These are phyloP conservation scores for Cichorium intybus DNA, from an alignment of 140 eudicot genomes.

Conservation along the genomic window DNA sequence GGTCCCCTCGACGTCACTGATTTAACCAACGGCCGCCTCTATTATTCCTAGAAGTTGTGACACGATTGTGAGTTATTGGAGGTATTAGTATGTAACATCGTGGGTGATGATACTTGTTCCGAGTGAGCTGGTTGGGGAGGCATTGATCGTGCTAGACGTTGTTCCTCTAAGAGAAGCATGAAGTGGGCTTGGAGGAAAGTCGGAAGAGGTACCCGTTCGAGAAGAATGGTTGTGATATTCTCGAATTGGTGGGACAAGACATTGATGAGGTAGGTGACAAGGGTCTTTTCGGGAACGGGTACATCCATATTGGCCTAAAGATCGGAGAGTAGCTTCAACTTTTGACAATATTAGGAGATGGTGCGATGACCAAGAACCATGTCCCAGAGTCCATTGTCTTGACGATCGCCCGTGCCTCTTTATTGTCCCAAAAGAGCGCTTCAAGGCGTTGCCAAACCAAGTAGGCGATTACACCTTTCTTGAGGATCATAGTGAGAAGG, in stretches of 20 bases:
- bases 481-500: neutral
- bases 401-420: no score
- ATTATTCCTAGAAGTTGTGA: no score
- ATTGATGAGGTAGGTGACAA: neutral
- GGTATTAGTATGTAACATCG: no score
- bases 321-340: neutral
- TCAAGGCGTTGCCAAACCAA: no score
- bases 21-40: no score
- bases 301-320: neutral
- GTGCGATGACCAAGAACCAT: neutral
- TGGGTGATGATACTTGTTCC: no score
- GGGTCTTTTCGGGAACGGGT: neutral
- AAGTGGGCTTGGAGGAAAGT: neutral
- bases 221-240: neutral
- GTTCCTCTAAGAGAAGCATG: no score
- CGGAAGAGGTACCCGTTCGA: neutral
- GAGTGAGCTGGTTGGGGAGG: neutral
- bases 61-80: no score
- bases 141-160: neutral
- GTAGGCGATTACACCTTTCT: neutral
- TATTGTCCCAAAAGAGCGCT: no score
- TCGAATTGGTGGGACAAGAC: neutral
- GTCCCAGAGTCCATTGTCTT: no score
- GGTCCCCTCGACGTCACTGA: no score
- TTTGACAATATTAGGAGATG: neutral